Base-by-base conservation (phyloP, 306 rosid genomes). In the Lotus japonicus region DNA sequence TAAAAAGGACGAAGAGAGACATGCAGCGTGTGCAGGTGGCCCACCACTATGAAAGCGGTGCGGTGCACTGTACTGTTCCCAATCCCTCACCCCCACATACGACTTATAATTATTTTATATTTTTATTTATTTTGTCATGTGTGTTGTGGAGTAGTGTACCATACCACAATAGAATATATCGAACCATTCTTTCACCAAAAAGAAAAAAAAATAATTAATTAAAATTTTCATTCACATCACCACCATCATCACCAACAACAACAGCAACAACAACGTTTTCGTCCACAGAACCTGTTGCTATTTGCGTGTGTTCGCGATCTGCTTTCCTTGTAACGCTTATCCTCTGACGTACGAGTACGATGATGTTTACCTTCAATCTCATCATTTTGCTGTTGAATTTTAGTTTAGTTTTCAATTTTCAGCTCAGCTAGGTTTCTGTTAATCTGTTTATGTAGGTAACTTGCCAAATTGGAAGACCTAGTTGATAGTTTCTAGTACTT, bases 51-150 rank as follows among this genome's bases (percentile, higher is more conserved):
- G 7, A 67, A 50, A 38, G 17, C 67, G 48, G 64, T 75, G 84
- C 78, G 48, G 46, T 60, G 51, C 58, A 52, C 87, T 76, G 51
- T 64, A 52, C 87, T 72, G 79, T 79, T 79, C 39, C 76, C 76
- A 53, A 45, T 31, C 77, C 60, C n/a, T n/a, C 62, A 15, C 71
- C 78, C 48, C 78, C 63, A 64, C 73, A 45, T 77, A 9, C 18
- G 10, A 35, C 11, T 53, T 66, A 50, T 52, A 14, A 9, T 3
- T 52, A 48, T 26, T 38, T 1, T 5, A 5, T 3, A 5, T 15
- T 6, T 49, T 11, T n/a, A 11, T 49, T 11, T n/a, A 11, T 10
- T 44, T 45, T 10, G 43, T 10, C 15, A 52, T 2, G 65, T 8
- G 28, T 26, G 6, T 57, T 36, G 59, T 5, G 44, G 1, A 1